Evolutionary conservation across 257 asterid genomes (phyloP), one percentile per base, ranked within the genome.

Genomic region (Penstemon davidsonii): DNA sequence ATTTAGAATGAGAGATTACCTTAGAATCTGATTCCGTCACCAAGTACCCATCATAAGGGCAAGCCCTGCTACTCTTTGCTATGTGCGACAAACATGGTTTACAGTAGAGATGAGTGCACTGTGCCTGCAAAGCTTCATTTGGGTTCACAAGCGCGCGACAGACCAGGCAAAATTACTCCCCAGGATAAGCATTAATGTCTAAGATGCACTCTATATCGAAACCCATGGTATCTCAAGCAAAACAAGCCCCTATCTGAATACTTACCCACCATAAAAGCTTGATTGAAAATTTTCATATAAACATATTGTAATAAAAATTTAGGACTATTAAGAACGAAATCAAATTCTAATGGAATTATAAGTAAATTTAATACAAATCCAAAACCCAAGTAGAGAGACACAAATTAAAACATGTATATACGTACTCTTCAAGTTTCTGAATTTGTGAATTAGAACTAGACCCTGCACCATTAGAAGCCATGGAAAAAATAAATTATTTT

Each of bases 71-170:
- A 75, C 83, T 85, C 70, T 80, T 89, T 8, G 92, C 92, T 53
- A 89, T 81, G 78, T 89, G 89, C 6, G 81, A 75, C 88, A 92
- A 80, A 73, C 98, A 92, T 52, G 92, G 91, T 76, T 89, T 92
- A 84, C 98, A 92, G 76, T 87, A 92, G 11, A 91, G 84, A 84
- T 91, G 98, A 71, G 92, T 83, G 79, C 98, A 91, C 62, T 80
- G 94, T 8, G 96, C 76, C 78, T 89, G 95, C 62, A 87, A 76
- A 57, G 98, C 96, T 78, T 91, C 98, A 63, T 73, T 83, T 41
- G 96, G 98, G 77, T 82, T 87, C 7, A 89, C 90, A 36, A 91
- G 96, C 36, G 98, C 89, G 36, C 98, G 92, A 70, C 98, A 91
- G 74, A 91, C 94, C 18, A 96, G 98, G 71, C 98, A 91, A 60